These are phyloP conservation scores for Crithidia bombi DNA, from an alignment of 208 protist genomes.

Conservation along the genomic window DNA sequence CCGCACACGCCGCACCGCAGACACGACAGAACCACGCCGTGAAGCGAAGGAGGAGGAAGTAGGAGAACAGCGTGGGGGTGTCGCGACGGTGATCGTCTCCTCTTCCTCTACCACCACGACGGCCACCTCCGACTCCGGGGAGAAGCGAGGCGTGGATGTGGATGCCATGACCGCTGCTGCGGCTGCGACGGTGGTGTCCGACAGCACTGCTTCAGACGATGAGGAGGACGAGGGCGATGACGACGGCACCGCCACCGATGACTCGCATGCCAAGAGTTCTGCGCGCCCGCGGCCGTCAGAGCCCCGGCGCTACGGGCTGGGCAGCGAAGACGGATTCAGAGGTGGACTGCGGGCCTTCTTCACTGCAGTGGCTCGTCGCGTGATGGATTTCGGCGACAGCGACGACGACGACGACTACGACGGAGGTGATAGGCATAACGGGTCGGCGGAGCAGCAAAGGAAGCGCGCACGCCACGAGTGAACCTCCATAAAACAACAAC, in stretches of 20 bases:
- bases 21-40: neutral
- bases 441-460: neutral
- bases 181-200: neutral
- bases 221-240: neutral
- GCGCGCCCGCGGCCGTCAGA: neutral
- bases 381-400: constrained; percentile 44
- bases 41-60: neutral
- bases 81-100: neutral
- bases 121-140: neutral
- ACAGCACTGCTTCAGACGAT: neutral
- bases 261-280: neutral
- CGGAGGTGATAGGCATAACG: neutral
- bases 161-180: neutral
- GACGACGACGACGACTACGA: constrained; percentile 34
- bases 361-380: constrained; percentile 48
- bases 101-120: neutral
- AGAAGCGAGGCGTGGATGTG: too few relatives aligned
- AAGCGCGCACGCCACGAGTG: constrained; percentile 34
- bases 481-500: neutral
- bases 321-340: constrained; percentile 15
- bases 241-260: neutral
- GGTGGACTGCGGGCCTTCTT: constrained; percentile 38
- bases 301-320: constrained; percentile 26
- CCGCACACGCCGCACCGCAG: too few relatives aligned
- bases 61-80: neutral